These are phyloP conservation scores for Candida tammaniensis DNA, from an alignment of 805 yeast genomes.

Conservation along the genomic window DNA sequence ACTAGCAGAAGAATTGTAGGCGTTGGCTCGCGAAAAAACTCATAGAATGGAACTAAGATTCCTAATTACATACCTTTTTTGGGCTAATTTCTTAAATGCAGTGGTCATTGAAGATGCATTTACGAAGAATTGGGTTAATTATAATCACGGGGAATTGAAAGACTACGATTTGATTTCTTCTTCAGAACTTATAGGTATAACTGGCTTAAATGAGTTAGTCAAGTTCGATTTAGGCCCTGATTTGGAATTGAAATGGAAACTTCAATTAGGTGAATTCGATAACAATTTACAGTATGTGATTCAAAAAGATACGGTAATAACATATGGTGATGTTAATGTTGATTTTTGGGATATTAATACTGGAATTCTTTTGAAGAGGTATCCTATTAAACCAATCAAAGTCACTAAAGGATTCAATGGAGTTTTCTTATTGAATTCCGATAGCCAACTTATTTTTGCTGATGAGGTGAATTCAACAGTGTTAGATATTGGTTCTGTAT, in stretches of 20 bases:
- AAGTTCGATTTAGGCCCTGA: conserved; percentile 1
- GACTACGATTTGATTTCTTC: conserved; percentile 6
- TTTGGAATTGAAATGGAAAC: conserved; percentile 8
- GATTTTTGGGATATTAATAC: conserved; percentile 7
- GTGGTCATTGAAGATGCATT: conserved; percentile 13
- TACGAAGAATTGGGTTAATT: conserved; percentile 14
- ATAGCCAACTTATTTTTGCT: conserved; percentile 1
- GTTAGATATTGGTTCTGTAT: conserved; percentile 3
- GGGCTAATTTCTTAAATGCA: too few species aligned
- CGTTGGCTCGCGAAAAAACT: too few species aligned
- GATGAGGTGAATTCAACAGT: not conserved
- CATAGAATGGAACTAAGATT: too few species aligned
- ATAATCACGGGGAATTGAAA: conserved; percentile 8
- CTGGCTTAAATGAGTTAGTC: conserved; percentile 5
- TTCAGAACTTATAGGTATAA: conserved; percentile 4
- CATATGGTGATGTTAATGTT: conserved; percentile 3
- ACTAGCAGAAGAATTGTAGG: too few species aligned
- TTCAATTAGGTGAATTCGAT: not conserved
- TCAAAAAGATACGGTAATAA: not conserved
- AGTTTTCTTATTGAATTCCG: conserved; percentile 2
- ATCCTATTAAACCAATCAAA: not conserved
- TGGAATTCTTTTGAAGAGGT: conserved; percentile 4
- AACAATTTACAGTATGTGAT: not conserved
- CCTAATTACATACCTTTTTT: too few species aligned
- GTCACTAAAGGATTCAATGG: conserved; percentile 3